Base-by-base conservation (phyloP, 2,329 filamentous ascomycete genomes). In the Endothia cerciana region DNA sequence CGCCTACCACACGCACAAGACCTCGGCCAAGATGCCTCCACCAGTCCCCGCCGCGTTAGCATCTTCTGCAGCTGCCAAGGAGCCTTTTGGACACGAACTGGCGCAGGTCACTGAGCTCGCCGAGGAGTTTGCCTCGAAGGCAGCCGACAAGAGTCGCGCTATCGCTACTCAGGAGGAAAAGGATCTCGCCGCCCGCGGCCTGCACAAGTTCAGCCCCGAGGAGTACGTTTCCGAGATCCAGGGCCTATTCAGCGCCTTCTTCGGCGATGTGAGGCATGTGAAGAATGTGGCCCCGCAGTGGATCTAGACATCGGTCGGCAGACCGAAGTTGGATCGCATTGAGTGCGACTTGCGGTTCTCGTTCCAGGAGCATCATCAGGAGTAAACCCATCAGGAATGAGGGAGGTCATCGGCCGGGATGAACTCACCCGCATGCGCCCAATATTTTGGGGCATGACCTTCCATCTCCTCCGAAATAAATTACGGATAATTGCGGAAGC, bases 101-200 rank as follows among this genome's bases (percentile, higher is more conserved):
- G 93, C 92, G 65, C 91, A 98, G 78, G 92, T 98, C 30, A 93
- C 93, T 62, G 95, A 98, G 78, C 86, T 97, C 19, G 94, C 91
- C 0, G 95, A 98, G 79, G 94, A 97, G 77, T 94, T 93, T 71
- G 88, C 88, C 51, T 83, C 88, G 38, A 84, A 85, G 69, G 58
- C 60, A 19, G 60, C 57, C 10, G 83, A 87, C 45, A 79, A 71
- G 22, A 75, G 83, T 69, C 75, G 85, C 67, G 83, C 84, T n/a
- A 81, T 88, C 56, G 79, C 89, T 47, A 90, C 94, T 55, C 91
- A 92, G 64, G 93, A 96, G 76, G 85, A 92, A 73, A 82, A 86
- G 70, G 86, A 89, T 66, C 86, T 98, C 74, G 77, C 84, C 66
- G 82, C 85, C 30, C 87, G 87, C 68, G 92, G 92, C 2, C 84